Evolutionary conservation across 1,139 yeast genomes (phyloP).

Genomic region (Pichia sp.): DNA sequence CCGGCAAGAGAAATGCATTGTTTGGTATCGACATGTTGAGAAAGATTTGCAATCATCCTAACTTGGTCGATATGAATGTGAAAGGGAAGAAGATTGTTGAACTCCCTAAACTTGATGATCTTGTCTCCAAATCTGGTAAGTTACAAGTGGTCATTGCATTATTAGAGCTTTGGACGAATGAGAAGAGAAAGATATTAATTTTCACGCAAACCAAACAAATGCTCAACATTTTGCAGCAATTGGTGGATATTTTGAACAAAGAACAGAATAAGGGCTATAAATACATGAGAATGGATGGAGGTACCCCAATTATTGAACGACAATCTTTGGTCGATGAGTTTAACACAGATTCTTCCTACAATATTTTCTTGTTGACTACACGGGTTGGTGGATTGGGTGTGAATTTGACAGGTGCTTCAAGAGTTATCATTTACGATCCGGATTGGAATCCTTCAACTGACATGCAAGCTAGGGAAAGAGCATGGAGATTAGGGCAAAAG

Average conservation of each 20-base stretch:
- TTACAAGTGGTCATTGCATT: constrained; percentile 81
- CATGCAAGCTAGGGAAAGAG: constrained; percentile 92
- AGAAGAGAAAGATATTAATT: constrained; percentile 70
- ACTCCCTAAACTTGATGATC: constrained; percentile 15
- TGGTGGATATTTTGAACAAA: constrained; percentile 38
- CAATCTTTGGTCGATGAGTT: constrained; percentile 77
- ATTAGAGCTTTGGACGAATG: constrained; percentile 66
- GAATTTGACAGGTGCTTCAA: constrained; percentile 88
- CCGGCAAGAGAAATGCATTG: constrained; percentile 74
- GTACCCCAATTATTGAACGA: constrained; percentile 71
- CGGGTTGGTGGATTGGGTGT: constrained; percentile 96
- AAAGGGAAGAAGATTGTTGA: constrained; percentile 37
- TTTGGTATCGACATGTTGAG: constrained; percentile 87
- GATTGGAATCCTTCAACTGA: constrained; percentile 99
- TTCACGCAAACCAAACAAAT: constrained; percentile 93
- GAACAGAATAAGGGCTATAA: constrained; percentile 27
- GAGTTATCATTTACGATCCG: constrained; percentile 92
- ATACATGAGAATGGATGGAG: constrained; percentile 89
- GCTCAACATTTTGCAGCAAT: constrained; percentile 76
- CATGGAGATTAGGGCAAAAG: constrained; percentile 96
- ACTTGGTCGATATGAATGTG: constrained; percentile 51
- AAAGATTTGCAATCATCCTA: constrained; percentile 96
- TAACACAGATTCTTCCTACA: constrained; percentile 50
- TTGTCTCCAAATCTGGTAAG: constrained; percentile 62
- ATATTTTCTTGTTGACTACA: constrained; percentile 78